A percentile compares a stretch with the other conserved stretches of the same genome.
phyloP scores from a whole-genome alignment of 345 rosid species.

The Erodium maritimum region DNA sequence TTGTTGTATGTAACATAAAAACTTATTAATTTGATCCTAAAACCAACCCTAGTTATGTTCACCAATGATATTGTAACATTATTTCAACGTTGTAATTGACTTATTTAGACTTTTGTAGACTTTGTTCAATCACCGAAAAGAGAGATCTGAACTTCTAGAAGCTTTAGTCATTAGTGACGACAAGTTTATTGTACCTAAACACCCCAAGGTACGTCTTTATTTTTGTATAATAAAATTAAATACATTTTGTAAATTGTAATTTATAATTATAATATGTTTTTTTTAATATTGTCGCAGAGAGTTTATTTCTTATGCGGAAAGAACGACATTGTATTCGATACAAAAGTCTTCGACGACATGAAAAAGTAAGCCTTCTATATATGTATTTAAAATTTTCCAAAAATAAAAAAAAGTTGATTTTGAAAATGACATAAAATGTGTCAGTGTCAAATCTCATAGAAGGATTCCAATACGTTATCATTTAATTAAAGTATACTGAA shows the following conservation, averaged over 20 bases:
- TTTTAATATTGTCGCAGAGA: constrained; percentile 7
- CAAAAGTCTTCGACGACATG: constrained; percentile 8
- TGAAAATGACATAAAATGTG: too few relatives aligned
- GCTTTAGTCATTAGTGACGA: constrained; percentile 20
- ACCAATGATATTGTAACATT: too few relatives aligned
- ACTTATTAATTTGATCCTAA: too few relatives aligned
- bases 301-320: constrained; percentile 21
- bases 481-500: too few relatives aligned
- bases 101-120: constrained; percentile 6
- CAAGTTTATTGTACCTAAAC: constrained; percentile 8
- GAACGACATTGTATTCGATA: constrained; percentile 13
- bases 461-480: too few relatives aligned
- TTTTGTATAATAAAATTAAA: not conserved
- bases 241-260: not conserved
- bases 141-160: constrained; percentile 25
- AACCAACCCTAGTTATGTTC: too few relatives aligned
- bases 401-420: too few relatives aligned
- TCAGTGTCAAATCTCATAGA: too few relatives aligned
- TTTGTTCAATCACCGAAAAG: constrained; percentile 14
- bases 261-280: not conserved
- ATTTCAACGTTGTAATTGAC: too few relatives aligned
- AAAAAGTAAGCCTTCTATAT: constrained; percentile 17
- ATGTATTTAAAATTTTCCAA: too few relatives aligned
- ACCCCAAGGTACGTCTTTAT: constrained; percentile 13
- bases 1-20: too few relatives aligned